Evolutionary conservation across 1,284 basidiomycete species (phyloP), one percentile per base, ranked within the genome.

Genomic region (Jaminaea rosea): DNA sequence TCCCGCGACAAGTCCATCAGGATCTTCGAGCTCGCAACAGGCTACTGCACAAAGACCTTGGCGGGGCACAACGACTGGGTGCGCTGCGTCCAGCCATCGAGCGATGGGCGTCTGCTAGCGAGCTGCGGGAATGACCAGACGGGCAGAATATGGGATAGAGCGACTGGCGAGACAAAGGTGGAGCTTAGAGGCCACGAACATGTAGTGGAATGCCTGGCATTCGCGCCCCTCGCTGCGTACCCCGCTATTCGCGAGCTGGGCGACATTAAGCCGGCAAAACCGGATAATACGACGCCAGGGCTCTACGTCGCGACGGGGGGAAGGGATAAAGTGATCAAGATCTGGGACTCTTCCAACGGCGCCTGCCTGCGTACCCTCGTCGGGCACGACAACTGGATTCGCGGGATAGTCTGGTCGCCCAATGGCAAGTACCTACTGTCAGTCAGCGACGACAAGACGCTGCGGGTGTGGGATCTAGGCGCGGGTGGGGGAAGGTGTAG

Each of bases 111-210:
- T 55, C 77, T 84, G 67, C 76, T 91, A 17, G 81, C 85, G 28
- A 89, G 84, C 65, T 84, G 84, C 57, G 88, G 87, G 13, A 88
- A 85, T 66, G 89, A 93, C 74, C 73, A 92, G 86, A 91, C 87
- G 26, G 83, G 85, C 27, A 80, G 86, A 23, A 78, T 92, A 59
- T 89, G 86, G 82, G 87, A 93, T 63, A 78, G 83, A 0, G 74
- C 82, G 46, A 82, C 81, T 7, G 88, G 86, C 17, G 84, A 88
- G 67, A 82, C 82, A 31, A 90, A 89, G 73, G 78, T 81, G 66
- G 88, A 91, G 63, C 78, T 93, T 65, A 79, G 88, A 50, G 89
- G 88, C 0, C 90, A 93, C 69, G 88, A 90, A 46, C 84, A 92
- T 72, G 85, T 87, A 19, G 82, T 93, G 13, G 88, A 92, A 72